These are phyloP conservation scores for Thielaviopsis ethacetica DNA, from an alignment of 2,329 filamentous ascomycete species.

Conservation along the genomic window DNA sequence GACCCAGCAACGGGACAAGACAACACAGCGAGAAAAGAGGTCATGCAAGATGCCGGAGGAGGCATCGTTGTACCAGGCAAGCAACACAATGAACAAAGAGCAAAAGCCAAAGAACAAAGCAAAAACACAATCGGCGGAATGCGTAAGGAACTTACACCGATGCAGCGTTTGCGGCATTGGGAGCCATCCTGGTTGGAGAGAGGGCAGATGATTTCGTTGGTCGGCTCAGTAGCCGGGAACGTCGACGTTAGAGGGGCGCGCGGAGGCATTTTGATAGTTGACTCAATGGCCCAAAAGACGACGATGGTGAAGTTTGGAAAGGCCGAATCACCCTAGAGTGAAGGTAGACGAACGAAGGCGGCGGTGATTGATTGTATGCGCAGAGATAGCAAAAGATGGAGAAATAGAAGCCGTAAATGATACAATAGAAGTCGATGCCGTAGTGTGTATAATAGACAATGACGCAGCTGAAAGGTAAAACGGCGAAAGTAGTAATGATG, in stretches of 20 bases:
- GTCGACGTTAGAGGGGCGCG: constrained; percentile 74
- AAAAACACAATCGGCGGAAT: background rate
- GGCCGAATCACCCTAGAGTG: background rate
- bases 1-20: too few relatives aligned
- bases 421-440: background rate
- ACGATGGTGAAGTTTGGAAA: background rate
- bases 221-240: constrained; percentile 81
- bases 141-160: constrained; percentile 60
- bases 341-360: background rate
- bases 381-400: background rate
- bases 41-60: background rate
- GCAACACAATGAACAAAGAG: background rate
- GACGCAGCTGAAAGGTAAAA: background rate
- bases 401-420: background rate
- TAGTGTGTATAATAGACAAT: background rate
- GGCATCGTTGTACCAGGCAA: background rate
- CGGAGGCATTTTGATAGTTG: constrained; percentile 58
- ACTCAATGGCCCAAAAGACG: background rate
- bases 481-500: background rate
- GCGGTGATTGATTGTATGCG: background rate
- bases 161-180: constrained; percentile 91
- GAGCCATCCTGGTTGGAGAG: constrained; percentile 92
- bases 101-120: constrained; percentile 7
- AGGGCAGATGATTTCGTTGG: constrained; percentile 93
- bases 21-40: too few relatives aligned